Conservation (phyloP, 129 eudicot genomes). For the Helichrysum umbraculigerum region DNA sequence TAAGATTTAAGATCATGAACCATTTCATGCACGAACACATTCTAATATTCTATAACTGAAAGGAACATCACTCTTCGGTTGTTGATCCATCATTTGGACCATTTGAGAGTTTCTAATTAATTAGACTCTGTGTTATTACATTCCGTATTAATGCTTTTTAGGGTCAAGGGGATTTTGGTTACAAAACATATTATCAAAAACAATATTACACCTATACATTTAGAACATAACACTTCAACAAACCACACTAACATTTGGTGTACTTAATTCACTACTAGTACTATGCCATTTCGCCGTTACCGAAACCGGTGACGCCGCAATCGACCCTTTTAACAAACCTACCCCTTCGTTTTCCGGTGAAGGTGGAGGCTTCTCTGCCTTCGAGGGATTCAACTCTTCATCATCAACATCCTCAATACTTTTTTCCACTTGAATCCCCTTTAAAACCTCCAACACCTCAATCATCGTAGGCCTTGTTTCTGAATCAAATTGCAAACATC, state of each 20-base stretch:
- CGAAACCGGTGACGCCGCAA: slow-evolving; percentile 47
- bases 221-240: neutral
- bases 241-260: slow-evolving; percentile 40
- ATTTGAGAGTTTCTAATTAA: too few species aligned
- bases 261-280: slow-evolving; percentile 41
- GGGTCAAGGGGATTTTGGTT: neutral
- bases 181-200: slow-evolving; percentile 16
- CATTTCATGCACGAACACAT: too few species aligned
- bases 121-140: too few species aligned
- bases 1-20: too few species aligned
- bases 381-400: slow-evolving; percentile 2
- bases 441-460: slow-evolving; percentile 58
- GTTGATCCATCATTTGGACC: too few species aligned
- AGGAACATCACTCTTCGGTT: too few species aligned
- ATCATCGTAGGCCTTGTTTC: slow-evolving; percentile 83
- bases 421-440: slow-evolving; percentile 45
- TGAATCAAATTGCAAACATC: slow-evolving; percentile 75
- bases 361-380: slow-evolving; percentile 32
- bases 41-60: too few species aligned
- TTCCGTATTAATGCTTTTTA: too few species aligned
- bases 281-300: slow-evolving; percentile 65
- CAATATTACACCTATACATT: slow-evolving; percentile 20
- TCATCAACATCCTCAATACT: neutral
- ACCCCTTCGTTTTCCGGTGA: slow-evolving; percentile 57
- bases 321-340: slow-evolving; percentile 38